Percentiles rank a stretch among this genome's conserved stretches.
These are phyloP conservation scores for Debaryomycetaceae sp. DNA, from an alignment of 1,139 yeast species.

Conservation along the genomic window DNA sequence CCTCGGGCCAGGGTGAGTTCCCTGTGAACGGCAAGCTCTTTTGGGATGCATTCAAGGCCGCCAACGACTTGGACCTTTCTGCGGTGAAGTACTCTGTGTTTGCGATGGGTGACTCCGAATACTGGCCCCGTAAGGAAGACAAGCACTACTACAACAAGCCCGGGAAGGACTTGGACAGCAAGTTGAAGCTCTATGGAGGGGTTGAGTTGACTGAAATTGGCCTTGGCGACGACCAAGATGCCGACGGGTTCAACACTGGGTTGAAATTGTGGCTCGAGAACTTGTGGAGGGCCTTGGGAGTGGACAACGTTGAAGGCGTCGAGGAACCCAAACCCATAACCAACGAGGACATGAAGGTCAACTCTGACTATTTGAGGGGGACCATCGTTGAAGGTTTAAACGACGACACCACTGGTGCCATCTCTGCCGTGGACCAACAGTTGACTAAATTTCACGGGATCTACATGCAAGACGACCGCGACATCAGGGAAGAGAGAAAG, in stretches of 20 bases:
- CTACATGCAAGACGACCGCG: conserved; percentile 98
- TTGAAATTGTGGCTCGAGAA: conserved; percentile 82
- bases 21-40: conserved; percentile 91
- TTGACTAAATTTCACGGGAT: conserved; percentile 97
- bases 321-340: conserved; percentile 97
- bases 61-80: conserved; percentile 71
- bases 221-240: conserved; percentile 95
- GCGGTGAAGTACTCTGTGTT: conserved; percentile 70
- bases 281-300: conserved; percentile 88
- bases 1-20: conserved; percentile 98
- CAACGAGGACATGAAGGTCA: conserved; percentile 91
- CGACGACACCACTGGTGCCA: conserved; percentile 87
- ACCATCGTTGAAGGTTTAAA: conserved; percentile 83
- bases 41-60: conserved; percentile 77
- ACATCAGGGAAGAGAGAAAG: conserved; percentile 87
- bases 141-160: conserved; percentile 93
- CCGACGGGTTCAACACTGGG: conserved; percentile 91
- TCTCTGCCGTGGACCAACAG: conserved; percentile 90
- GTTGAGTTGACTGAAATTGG: conserved; percentile 71
- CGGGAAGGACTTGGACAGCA: conserved; percentile 64
- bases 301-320: conserved; percentile 73
- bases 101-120: conserved; percentile 90
- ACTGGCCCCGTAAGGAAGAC: conserved; percentile 98
- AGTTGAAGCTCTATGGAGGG: conserved; percentile 69
- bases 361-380: conserved; percentile 85